phyloP scores from a whole-genome alignment of 257 asterid species.

The Solanum medicagineum region DNA sequence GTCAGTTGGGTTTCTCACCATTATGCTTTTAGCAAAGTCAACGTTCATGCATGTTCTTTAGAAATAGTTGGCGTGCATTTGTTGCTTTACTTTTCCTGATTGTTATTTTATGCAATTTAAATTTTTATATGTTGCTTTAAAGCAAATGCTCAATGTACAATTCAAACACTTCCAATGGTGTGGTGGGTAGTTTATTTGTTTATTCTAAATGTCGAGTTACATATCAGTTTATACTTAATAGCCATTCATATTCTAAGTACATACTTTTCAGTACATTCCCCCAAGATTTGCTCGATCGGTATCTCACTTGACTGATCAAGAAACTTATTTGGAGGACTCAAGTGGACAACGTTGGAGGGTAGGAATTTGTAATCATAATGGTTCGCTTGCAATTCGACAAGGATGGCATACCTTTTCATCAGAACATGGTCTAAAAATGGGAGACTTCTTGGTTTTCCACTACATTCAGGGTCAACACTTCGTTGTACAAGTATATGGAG shows the following conservation, averaged over 20 bases:
- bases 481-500: constrained; percentile 29
- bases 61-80: neutral
- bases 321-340: constrained; percentile 40
- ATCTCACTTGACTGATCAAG: constrained; percentile 16
- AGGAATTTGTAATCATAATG: constrained; percentile 11
- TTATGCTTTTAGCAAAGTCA: neutral
- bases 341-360: constrained; percentile 31
- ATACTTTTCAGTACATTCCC: constrained; percentile 55
- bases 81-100: neutral
- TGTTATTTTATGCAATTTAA: neutral
- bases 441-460: constrained; percentile 30
- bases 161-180: neutral
- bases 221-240: neutral
- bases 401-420: constrained; percentile 50
- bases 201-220: neutral
- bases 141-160: neutral
- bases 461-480: constrained; percentile 23
- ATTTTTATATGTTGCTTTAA: too few relatives aligned
- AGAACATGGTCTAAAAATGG: constrained; percentile 27
- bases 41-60: neutral
- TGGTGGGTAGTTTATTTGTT: neutral
- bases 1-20: neutral
- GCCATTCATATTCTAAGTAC: neutral
- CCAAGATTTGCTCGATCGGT: constrained; percentile 23
- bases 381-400: constrained; percentile 27